Evolutionary conservation across 1,284 basidiomycete species (phyloP), one percentile per base, ranked within the genome.

Genomic region (Ganoderma sinense): DNA sequence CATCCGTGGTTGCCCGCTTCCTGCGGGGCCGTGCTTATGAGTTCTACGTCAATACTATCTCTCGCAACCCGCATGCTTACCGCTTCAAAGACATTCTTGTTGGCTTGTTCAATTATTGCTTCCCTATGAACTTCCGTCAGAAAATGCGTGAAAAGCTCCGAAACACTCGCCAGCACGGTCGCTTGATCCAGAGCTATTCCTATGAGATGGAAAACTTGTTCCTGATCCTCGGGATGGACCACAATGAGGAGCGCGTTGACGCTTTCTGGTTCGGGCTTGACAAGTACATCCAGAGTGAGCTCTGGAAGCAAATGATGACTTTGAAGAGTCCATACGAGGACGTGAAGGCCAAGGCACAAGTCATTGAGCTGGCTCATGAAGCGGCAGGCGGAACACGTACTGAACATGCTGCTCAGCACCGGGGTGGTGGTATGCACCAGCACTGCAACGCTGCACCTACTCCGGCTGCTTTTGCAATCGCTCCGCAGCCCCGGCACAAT

Each of bases 91-190:
- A 64, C 8, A 80, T 86, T 69, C 83, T 85, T 63, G 55, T 71
- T 0, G 83, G 73, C 4, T 61, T 86, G 5, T 86, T 83, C 69
- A 78, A 84, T 68, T 82, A 83, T 67, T 85, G 84, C 62, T 87
- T 87, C 77, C 83, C 82, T 0, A 66, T 80, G 0, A 76, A 84
- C 58, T 85, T 80, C 68, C 74, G 80, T 6, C 36, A 69, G 1
- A 64, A 75, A 26, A 73, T 77, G 64, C 65, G 72, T 0, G 63
- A 72, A 10, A 66, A 74, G 39, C 73, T 80, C 11, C 23, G 65
- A 1, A 59, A 63, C 1, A 64, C 64, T 18, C 3, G 29, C 2
- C 80, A 82, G 58, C 56, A 70, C 0, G 60, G 60, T 0, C 62
- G 68, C 13, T 64, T 31, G 0, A 74, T 80, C 0, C 66, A 67